A percentile compares a stretch with the other conserved stretches of the same genome.
phyloP scores from a whole-genome alignment of 495 filamentous ascomycete genomes.

The Aspergillus saccharolyticus region DNA sequence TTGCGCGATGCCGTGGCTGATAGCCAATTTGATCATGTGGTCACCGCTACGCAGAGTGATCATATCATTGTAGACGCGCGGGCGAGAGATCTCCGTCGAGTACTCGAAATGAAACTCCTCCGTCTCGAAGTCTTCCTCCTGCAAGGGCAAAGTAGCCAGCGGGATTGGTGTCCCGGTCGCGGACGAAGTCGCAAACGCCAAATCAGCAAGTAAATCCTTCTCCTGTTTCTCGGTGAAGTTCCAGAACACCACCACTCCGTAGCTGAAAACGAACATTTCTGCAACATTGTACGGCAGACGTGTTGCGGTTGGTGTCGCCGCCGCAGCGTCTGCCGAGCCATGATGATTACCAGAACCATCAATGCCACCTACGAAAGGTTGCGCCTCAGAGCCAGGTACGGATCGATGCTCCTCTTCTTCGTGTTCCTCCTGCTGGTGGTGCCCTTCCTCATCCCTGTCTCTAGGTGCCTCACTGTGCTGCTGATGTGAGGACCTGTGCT shows the following conservation, averaged over 20 bases:
- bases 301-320: slow-evolving; percentile 25
- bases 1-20: slow-evolving; percentile 94
- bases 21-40: slow-evolving; percentile 98
- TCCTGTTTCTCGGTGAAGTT: slow-evolving; percentile 95
- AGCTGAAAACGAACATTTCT: slow-evolving; percentile 97
- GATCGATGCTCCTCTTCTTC: neutral
- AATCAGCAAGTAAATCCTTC: slow-evolving; percentile 91
- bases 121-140: slow-evolving; percentile 89
- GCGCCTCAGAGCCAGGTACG: neutral
- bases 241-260: slow-evolving; percentile 98
- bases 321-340: neutral
- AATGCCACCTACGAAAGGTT: neutral
- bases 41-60: slow-evolving; percentile 91
- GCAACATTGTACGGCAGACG: slow-evolving; percentile 70
- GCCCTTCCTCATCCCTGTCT: slow-evolving; percentile 1
- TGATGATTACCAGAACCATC: neutral
- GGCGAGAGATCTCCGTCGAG: slow-evolving; percentile 72
- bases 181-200: slow-evolving; percentile 76
- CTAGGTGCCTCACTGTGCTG: slow-evolving; percentile 3
- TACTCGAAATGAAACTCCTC: slow-evolving; percentile 99
- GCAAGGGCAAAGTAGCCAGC: slow-evolving; percentile 63
- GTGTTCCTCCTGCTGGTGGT: neutral
- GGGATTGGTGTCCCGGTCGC: slow-evolving; percentile 48
- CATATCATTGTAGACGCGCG: slow-evolving; percentile 97
- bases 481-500: slow-evolving; percentile 16